phyloP scores from a whole-genome alignment of 139 green algal species.

The Desmodesmus armatus region DNA sequence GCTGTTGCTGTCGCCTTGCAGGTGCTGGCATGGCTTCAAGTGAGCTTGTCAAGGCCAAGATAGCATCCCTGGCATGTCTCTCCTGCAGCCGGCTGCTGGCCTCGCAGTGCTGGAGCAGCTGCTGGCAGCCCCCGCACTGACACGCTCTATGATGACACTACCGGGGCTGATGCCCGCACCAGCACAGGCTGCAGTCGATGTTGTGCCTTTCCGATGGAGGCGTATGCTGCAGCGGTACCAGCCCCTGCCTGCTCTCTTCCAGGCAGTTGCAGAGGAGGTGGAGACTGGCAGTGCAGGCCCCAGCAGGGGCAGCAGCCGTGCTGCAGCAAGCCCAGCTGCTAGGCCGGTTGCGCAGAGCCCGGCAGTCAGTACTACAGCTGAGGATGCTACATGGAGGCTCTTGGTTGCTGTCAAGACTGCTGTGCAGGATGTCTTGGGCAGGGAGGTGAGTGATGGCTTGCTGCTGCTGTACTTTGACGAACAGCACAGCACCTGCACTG shows the following conservation, averaged over 20 bases:
- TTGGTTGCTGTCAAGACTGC: not conserved
- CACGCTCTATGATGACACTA: not conserved
- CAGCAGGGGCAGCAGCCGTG: constrained; percentile 60
- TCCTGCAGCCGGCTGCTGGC: constrained; percentile 65
- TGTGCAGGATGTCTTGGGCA: constrained; percentile 19
- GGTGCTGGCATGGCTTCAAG: constrained; percentile 67
- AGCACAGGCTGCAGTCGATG: constrained; percentile 53
- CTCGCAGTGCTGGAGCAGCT: constrained; percentile 59
- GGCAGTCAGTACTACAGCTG: not conserved
- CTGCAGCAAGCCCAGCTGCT: constrained; percentile 26
- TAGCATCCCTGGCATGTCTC: constrained; percentile 75
- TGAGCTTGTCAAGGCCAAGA: constrained; percentile 52
- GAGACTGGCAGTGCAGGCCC: too few species aligned
- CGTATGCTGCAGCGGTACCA: constrained; percentile 58
- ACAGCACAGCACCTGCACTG: too few species aligned
- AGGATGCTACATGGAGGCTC: not conserved
- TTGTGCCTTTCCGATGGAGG: constrained; percentile 75
- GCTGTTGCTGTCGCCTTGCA: constrained; percentile 29
- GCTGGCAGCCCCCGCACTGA: constrained; percentile 11
- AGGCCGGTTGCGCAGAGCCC: not conserved
- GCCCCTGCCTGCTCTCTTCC: constrained; percentile 41
- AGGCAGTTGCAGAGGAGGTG: not conserved
- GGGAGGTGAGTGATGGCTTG: too few species aligned
- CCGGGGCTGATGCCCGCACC: not conserved
- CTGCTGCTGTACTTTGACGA: too few species aligned